These are phyloP conservation scores for Paraphysoderma sedebokerense DNA, from an alignment of 371 early-diverging fungal genomes.

Conservation along the genomic window DNA sequence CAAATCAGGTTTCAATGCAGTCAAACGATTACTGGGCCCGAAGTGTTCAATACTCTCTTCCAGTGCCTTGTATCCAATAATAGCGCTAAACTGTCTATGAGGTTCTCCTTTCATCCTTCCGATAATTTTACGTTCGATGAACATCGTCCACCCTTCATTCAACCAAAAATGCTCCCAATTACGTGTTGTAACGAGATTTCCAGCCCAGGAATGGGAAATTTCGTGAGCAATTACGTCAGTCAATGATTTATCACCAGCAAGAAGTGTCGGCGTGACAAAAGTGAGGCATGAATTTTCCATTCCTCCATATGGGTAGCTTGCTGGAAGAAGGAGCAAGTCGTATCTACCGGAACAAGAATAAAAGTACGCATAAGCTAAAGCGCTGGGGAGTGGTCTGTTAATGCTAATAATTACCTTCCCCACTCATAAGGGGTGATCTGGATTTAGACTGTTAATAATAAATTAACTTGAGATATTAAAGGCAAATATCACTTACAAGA, in stretches of 20 bases:
- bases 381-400: too few species aligned
- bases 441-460: not conserved
- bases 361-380: too few species aligned
- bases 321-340: slow-evolving; percentile 74
- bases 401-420: too few species aligned
- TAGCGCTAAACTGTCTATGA: slow-evolving; percentile 66
- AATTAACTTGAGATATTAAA: too few species aligned
- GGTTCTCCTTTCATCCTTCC: slow-evolving; percentile 60
- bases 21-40: slow-evolving; percentile 53
- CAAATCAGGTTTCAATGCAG: slow-evolving; percentile 59
- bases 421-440: slow-evolving; percentile 78
- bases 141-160: slow-evolving; percentile 92
- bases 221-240: slow-evolving; percentile 98
- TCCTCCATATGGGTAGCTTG: slow-evolving; percentile 69
- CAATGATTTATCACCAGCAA: slow-evolving; percentile 83
- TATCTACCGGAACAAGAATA: too few species aligned
- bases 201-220: slow-evolving; percentile 92
- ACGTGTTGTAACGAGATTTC: slow-evolving; percentile 70
- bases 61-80: slow-evolving; percentile 68
- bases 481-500: slow-evolving; percentile 14
- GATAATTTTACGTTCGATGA: slow-evolving; percentile 83
- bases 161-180: slow-evolving; percentile 60
- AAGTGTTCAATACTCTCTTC: slow-evolving; percentile 59
- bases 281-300: slow-evolving; percentile 97
- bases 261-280: slow-evolving; percentile 41